phyloP scores from a whole-genome alignment of 2,329 filamentous ascomycete species.

The Apiospora rasikravindrae region DNA sequence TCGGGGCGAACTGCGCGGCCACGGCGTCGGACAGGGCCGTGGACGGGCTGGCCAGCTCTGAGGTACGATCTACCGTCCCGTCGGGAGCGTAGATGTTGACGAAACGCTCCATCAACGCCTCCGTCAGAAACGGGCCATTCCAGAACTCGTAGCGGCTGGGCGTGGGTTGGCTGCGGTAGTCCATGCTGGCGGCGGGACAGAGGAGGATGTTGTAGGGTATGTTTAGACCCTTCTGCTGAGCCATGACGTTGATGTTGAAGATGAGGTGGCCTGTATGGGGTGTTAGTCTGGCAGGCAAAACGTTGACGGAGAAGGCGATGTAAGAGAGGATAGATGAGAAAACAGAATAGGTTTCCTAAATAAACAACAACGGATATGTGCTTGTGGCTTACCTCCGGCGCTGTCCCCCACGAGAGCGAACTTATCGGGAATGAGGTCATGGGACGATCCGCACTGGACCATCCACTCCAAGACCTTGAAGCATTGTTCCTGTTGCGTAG shows the following conservation, averaged over 20 bases:
- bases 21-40: not conserved
- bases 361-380: not conserved
- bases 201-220: not conserved
- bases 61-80: not conserved
- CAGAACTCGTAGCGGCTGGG: not conserved
- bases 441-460: not conserved
- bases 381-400: not conserved
- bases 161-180: not conserved
- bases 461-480: not conserved
- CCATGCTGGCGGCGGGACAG: not conserved
- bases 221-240: not conserved
- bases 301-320: not conserved
- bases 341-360: not conserved
- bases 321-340: not conserved
- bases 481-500: not conserved
- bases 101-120: not conserved
- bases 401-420: not conserved
- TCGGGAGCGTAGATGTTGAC: not conserved
- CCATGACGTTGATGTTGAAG: not conserved
- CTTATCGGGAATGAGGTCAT: not conserved
- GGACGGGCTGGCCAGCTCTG: not conserved
- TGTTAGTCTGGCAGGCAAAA: not conserved
- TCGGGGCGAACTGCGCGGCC: not conserved
- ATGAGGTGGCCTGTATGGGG: not conserved
- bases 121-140: not conserved